Percentiles rank a stretch among this genome's conserved stretches.
phyloP scores from a whole-genome alignment of 179 eudicot genomes.

The Gypsophila paniculata region DNA sequence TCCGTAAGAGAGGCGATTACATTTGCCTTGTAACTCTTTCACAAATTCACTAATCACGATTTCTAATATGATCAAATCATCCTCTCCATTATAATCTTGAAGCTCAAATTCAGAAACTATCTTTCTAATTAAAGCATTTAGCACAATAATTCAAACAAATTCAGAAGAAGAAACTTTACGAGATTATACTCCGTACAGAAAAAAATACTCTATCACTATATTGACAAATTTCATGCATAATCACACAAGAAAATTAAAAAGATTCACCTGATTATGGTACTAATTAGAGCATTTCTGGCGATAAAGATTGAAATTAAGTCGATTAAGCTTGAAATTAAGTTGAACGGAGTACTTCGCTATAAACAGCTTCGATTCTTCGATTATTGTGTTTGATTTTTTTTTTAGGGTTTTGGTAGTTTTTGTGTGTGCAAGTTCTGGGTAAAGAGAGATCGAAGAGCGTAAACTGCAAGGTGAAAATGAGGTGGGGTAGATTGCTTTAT shows the following conservation, averaged over 20 bases:
- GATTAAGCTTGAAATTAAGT: background rate
- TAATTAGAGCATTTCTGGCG: background rate
- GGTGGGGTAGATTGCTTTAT: too few species aligned
- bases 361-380: background rate
- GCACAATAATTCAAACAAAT: constrained; percentile 1
- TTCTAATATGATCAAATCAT: background rate
- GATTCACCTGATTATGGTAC: background rate
- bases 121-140: constrained; percentile 3
- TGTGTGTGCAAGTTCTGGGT: background rate
- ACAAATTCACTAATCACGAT: background rate
- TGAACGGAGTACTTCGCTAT: background rate
- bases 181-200: background rate
- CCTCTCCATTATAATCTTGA: background rate
- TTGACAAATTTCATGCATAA: background rate
- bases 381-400: background rate
- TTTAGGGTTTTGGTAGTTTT: background rate
- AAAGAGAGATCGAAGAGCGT: background rate
- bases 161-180: background rate
- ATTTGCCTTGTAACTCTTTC: too few species aligned
- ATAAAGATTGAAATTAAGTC: background rate
- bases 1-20: too few species aligned
- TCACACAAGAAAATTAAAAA: background rate
- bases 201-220: background rate
- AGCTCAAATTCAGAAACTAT: constrained; percentile 1
- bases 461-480: too few species aligned